Conservation (phyloP, 495 filamentous ascomycete species). For the Penicillium waksmanii region DNA sequence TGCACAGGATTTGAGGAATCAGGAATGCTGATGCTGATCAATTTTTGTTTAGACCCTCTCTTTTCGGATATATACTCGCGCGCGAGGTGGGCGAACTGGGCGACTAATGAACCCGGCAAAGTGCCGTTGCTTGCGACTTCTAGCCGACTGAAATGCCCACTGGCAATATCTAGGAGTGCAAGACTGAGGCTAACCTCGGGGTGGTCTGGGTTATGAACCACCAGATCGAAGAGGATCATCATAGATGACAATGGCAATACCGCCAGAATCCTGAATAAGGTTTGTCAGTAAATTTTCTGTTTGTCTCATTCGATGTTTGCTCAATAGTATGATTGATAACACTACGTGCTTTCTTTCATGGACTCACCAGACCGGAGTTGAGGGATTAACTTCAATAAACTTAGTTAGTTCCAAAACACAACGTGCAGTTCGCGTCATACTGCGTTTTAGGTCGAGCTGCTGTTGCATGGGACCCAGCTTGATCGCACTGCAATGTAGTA, state of each 20-base stretch:
- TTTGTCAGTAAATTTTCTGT: background rate
- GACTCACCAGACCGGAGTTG: constrained; percentile 22
- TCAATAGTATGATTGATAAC: no score
- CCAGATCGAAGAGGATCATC: constrained; percentile 41
- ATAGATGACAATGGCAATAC: constrained; percentile 34
- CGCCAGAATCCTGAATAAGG: constrained; percentile 2
- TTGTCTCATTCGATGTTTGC: background rate
- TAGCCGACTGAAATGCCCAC: constrained; percentile 37
- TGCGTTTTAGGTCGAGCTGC: constrained; percentile 15
- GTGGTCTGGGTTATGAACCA: constrained; percentile 38
- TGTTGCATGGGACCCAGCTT: constrained; percentile 2
- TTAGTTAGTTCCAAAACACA: constrained; percentile 24
- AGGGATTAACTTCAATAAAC: constrained; percentile 25
- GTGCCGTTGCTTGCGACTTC: constrained; percentile 36
- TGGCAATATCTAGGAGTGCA: constrained; percentile 36
- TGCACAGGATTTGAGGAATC: no score
- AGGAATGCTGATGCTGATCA: no score
- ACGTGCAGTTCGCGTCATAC: constrained; percentile 21
- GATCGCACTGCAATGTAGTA: constrained; percentile 15
- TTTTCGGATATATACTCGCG: constrained; percentile 26
- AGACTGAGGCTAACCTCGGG: constrained; percentile 35
- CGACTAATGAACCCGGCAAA: constrained; percentile 35
- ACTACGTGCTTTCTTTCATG: background rate
- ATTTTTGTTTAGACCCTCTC: no score
- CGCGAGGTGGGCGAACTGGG: constrained; percentile 38